These are phyloP conservation scores for Isatis lusitanica DNA, from an alignment of 441 rosid genomes.

Conservation along the genomic window DNA sequence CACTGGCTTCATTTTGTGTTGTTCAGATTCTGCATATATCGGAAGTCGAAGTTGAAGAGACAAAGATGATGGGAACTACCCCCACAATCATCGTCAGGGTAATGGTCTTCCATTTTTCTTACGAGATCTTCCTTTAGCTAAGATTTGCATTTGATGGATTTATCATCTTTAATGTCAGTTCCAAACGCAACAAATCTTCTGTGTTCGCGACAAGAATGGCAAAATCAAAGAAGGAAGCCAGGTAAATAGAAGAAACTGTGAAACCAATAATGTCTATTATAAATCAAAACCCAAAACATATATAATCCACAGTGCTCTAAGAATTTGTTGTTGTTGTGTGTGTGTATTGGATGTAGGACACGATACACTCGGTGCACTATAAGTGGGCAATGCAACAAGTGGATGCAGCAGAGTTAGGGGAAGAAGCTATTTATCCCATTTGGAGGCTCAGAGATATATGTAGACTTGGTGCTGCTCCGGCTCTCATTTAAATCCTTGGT, in stretches of 20 bases:
- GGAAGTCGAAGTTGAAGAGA: constrained; percentile 78
- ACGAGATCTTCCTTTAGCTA: neutral
- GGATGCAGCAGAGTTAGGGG: constrained; percentile 75
- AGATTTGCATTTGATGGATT: constrained; percentile 18
- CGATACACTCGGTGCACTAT: constrained; percentile 77
- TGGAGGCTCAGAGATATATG: constrained; percentile 79
- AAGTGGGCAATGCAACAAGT: constrained; percentile 96
- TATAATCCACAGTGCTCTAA: neutral
- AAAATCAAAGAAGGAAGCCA: constrained; percentile 77
- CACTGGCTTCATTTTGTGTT: constrained; percentile 11
- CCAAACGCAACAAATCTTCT: constrained; percentile 81
- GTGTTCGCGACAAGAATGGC: constrained; percentile 71
- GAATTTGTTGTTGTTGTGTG: neutral
- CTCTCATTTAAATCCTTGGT: constrained; percentile 55
- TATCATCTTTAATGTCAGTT: constrained; percentile 51
- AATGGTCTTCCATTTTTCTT: constrained; percentile 25
- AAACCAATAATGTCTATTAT: neutral
- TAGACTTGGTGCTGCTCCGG: constrained; percentile 61
- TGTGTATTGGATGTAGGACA: constrained; percentile 52
- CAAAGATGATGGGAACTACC: constrained; percentile 87
- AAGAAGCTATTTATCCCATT: constrained; percentile 74
- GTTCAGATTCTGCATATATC: constrained; percentile 85
- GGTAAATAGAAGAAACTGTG: constrained; percentile 39
- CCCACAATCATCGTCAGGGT: constrained; percentile 79
- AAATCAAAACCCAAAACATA: neutral